These are phyloP conservation scores for Colletotrichum sp. DNA, from an alignment of 2,329 filamentous ascomycete genomes.

Conservation along the genomic window DNA sequence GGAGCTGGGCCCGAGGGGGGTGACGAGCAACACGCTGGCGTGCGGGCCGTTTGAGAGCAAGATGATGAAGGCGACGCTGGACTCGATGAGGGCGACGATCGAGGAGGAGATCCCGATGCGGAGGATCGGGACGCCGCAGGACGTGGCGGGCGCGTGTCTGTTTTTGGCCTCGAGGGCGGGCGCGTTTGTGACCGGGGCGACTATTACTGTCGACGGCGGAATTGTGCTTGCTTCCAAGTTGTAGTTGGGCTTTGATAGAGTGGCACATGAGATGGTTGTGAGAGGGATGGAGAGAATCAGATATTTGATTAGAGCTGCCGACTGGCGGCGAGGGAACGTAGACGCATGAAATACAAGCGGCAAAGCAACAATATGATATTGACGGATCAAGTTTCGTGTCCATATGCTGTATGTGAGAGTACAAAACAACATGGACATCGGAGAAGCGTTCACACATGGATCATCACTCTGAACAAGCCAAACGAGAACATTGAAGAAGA, in stretches of 20 bases:
- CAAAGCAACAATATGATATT: neutral
- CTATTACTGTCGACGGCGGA: slow-evolving; percentile 67
- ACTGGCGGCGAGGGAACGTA: neutral
- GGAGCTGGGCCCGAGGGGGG: slow-evolving; percentile 62
- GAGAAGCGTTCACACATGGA: too few species aligned
- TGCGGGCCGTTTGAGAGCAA: slow-evolving; percentile 74
- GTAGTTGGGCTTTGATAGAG: slow-evolving; percentile 24
- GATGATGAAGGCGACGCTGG: slow-evolving; percentile 70
- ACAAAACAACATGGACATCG: neutral
- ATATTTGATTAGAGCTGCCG: neutral
- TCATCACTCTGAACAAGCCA: neutral
- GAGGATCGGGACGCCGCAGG: slow-evolving; percentile 69
- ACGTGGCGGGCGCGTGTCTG: slow-evolving; percentile 75
- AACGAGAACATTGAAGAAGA: neutral
- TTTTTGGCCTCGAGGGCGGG: slow-evolving; percentile 74
- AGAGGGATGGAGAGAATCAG: neutral
- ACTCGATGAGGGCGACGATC: slow-evolving; percentile 59
- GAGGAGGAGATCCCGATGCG: slow-evolving; percentile 66
- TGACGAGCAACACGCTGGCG: slow-evolving; percentile 72
- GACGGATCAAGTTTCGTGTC: neutral
- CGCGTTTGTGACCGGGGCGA: slow-evolving; percentile 69
- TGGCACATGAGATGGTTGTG: neutral
- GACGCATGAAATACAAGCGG: neutral
- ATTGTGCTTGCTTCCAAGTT: slow-evolving; percentile 50
- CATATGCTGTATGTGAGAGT: neutral